Percentiles rank a stretch among this genome's conserved stretches.
Evolutionary conservation across 306 rosid genomes (phyloP).

Genomic region (Prunus davidiana): DNA sequence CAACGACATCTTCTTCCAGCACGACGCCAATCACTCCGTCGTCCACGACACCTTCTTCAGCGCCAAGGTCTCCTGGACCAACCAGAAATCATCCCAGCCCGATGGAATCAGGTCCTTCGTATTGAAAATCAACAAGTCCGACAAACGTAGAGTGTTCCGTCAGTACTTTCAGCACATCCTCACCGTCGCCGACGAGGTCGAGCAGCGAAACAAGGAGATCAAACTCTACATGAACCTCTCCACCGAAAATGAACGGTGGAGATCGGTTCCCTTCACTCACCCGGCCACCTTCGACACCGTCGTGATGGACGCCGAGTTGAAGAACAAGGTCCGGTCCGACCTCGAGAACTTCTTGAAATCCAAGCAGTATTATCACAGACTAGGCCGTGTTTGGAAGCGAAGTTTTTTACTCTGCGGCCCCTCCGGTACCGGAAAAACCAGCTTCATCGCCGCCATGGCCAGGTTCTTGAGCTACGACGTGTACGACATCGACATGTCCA

Average conservation of each 20-base stretch:
- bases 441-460: slow-evolving; percentile 91
- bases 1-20: slow-evolving; percentile 64
- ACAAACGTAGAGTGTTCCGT: slow-evolving; percentile 70
- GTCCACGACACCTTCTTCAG: slow-evolving; percentile 72
- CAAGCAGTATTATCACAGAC: slow-evolving; percentile 71
- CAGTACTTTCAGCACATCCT: slow-evolving; percentile 88
- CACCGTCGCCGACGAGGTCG: slow-evolving; percentile 63
- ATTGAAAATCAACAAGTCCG: slow-evolving; percentile 56
- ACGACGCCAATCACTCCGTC: slow-evolving; percentile 46
- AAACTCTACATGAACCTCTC: slow-evolving; percentile 47
- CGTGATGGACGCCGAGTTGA: slow-evolving; percentile 67
- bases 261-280: slow-evolving; percentile 60
- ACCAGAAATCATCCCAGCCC: slow-evolving; percentile 3
- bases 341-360: slow-evolving; percentile 78
- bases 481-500: slow-evolving; percentile 68
- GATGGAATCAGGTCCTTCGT: slow-evolving; percentile 35
- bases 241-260: slow-evolving; percentile 48
- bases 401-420: slow-evolving; percentile 81
- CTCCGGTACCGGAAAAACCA: slow-evolving; percentile 80
- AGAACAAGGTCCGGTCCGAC: slow-evolving; percentile 66
- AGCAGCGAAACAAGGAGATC: slow-evolving; percentile 50
- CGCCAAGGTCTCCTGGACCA: slow-evolving; percentile 65
- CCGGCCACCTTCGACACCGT: slow-evolving; percentile 85
- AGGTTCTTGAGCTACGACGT: slow-evolving; percentile 72
- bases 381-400: slow-evolving; percentile 96